These are phyloP conservation scores for Oropetium thomaeum DNA, from an alignment of 176 grass and related monocot species.

Conservation along the genomic window DNA sequence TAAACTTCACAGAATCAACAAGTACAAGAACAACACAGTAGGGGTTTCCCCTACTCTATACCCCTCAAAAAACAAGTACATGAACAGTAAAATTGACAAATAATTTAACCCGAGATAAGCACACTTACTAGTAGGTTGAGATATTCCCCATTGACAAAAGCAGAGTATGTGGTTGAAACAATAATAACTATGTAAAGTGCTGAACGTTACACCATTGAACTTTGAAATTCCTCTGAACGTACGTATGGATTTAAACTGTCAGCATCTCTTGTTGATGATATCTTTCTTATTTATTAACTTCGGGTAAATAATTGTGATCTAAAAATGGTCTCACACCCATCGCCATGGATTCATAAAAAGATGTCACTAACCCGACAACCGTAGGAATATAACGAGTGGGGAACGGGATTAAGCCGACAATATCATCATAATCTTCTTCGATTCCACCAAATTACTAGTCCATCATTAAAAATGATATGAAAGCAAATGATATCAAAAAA, in stretches of 20 bases:
- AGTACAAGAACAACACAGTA: background rate
- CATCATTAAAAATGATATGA: background rate
- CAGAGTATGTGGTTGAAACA: background rate
- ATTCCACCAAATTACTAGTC: background rate
- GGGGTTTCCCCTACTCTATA: too few relatives aligned
- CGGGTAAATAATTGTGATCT: background rate
- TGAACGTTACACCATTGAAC: background rate
- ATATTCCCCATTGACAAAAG: slow-evolving; percentile 3
- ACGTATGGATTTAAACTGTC: background rate
- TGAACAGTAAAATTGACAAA: background rate
- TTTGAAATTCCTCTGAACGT: slow-evolving; percentile 3
- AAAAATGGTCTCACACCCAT: background rate
- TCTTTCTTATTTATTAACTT: background rate
- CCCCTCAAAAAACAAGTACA: background rate
- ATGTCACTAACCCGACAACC: background rate
- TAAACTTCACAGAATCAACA: slow-evolving; percentile 18
- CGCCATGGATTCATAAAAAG: background rate
- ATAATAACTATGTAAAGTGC: slow-evolving; percentile 2
- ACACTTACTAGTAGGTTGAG: background rate
- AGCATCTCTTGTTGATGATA: background rate
- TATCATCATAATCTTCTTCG: background rate
- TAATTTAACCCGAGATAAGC: background rate
- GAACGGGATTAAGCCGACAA: background rate
- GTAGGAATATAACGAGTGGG: background rate
- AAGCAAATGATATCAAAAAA: too few relatives aligned